Conservation (phyloP, 352 stramenopile genomes). For the Globisporangium viniferum region DNA sequence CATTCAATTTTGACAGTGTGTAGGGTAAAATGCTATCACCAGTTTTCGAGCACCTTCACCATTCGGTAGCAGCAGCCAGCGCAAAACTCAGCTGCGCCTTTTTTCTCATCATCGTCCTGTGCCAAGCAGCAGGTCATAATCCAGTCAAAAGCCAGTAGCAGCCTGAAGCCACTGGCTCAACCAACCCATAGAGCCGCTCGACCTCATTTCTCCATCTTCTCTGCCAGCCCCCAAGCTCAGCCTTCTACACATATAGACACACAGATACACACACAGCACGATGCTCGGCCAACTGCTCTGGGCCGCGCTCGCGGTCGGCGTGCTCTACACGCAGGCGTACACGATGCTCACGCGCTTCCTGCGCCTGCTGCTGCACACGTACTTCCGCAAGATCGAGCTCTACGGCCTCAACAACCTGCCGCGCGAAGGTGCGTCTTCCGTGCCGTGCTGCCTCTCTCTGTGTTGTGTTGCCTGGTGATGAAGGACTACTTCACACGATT, state of each 20-base stretch:
- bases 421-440: conserved; percentile 40
- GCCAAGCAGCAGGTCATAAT: not conserved
- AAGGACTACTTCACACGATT: not conserved
- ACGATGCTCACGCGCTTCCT: conserved; percentile 62
- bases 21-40: not conserved
- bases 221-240: conserved; percentile 3
- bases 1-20: not conserved
- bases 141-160: not conserved
- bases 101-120: not conserved
- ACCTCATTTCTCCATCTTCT: conserved; percentile 3
- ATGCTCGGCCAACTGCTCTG: conserved; percentile 34
- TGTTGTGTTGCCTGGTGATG: not conserved
- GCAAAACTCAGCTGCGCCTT: not conserved
- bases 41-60: not conserved
- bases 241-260: not conserved
- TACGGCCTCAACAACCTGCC: conserved; percentile 80
- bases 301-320: conserved; percentile 39
- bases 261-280: not conserved
- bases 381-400: conserved; percentile 78
- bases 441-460: not conserved
- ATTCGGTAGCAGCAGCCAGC: not conserved
- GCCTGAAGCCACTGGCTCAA: not conserved
- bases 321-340: conserved; percentile 58
- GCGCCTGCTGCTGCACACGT: conserved; percentile 62
- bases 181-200: not conserved